Evolutionary conservation across 805 yeast genomes (phyloP).

Genomic region (Candida maesae): DNA sequence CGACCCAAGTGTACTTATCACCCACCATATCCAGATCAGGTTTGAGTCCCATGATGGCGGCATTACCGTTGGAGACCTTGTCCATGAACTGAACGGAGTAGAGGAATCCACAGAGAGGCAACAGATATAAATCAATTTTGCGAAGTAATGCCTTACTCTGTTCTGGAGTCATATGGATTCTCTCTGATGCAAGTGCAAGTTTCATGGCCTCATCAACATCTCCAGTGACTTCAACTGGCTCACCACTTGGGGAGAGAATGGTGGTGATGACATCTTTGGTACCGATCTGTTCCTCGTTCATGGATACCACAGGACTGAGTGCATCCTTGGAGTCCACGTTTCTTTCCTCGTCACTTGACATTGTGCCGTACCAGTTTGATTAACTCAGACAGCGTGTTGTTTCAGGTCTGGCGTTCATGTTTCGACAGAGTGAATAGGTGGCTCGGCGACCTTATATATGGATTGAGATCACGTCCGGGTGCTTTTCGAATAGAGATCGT

Average conservation of each 20-base stretch:
- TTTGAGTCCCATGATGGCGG: slow-evolving; percentile 48
- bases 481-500: no score
- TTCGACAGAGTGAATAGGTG: no score
- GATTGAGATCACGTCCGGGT: no score
- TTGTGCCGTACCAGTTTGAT: no score
- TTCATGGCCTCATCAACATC: slow-evolving; percentile 40
- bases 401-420: no score
- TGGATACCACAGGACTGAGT: neutral
- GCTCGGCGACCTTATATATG: no score
- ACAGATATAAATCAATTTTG: slow-evolving; percentile 47
- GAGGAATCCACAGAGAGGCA: slow-evolving; percentile 47
- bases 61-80: slow-evolving; percentile 42
- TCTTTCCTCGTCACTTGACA: no score
- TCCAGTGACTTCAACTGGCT: neutral
- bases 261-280: neutral
- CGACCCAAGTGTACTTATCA: no score
- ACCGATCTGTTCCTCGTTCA: neutral
- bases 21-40: slow-evolving; percentile 39
- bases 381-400: no score
- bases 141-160: slow-evolving; percentile 33
- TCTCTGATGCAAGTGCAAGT: slow-evolving; percentile 32
- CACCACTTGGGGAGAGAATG: neutral
- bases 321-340: neutral
- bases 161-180: slow-evolving; percentile 28
- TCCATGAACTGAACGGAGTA: slow-evolving; percentile 57